Evolutionary conservation across 768 basidiomycete species (phyloP), one percentile per base, ranked within the genome.

Genomic region (Phylloporus sp.): DNA sequence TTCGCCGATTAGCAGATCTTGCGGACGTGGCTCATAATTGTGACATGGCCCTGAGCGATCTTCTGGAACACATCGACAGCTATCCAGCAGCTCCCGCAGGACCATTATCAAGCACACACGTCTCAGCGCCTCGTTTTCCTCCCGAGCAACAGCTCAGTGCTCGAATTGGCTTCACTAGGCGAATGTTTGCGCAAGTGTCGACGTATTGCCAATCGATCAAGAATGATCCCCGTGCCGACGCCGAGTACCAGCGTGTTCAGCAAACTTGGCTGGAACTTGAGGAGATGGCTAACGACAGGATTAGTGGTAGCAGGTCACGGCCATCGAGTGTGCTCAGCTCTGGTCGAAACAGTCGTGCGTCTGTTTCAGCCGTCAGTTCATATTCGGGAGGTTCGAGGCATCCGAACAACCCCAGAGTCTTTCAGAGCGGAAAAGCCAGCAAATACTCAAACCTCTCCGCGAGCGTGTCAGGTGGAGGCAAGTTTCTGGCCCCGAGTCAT

Each of bases 41-140:
- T 58, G 91, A 95, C 63, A 71, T 75, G n/a, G 80, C 84, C 20
- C 73, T 93, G 39, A 94, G 91, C 59, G 89, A 93, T 65, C 74
- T 94, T 5, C 72, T 95, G 41, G 88, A 92, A 60, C 88, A 92
- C 60, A 76, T 92, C 48, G 91, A 95, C 64, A 90, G 86, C 59
- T 92, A 84, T 62, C 91, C 91, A 9, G 76, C 80, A 3, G 65
- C 73, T 28, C 85, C 84, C 5, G 64, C 73, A 24, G 74, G 77
- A 5, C 68, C 77, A 3, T 63, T 84, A 28, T 74, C 80, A 5
- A 82, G 82, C 22, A 68, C 73, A 15, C 81, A 81, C 56, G 53
- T 70, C 51, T 72, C 74, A 29, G 66, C 72, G 12, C 54, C 64
- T 7, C 64, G 70, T 22, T 57, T 76, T 5, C 69, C 80, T 8